Evolutionary conservation across 1,284 basidiomycete genomes (phyloP).

Genomic region (Moesziomyces aphidis): DNA sequence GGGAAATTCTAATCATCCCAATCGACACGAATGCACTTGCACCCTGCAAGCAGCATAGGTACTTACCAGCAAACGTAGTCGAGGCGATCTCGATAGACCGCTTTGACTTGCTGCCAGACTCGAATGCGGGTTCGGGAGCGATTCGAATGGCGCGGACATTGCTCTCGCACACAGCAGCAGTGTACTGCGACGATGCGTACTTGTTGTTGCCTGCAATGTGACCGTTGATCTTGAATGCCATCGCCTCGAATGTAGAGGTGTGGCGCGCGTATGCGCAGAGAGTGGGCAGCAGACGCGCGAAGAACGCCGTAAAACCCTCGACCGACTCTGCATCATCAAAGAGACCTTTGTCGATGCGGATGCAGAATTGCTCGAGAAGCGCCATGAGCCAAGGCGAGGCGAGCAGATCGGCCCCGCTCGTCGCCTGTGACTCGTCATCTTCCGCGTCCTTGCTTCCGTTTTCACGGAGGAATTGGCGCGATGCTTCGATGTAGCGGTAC

Average conservation of each 20-base stretch:
- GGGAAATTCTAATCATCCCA: constrained; percentile 48
- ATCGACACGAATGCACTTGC: constrained; percentile 4
- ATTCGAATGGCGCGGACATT: constrained; percentile 19
- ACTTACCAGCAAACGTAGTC: constrained; percentile 26
- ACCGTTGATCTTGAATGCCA: constrained; percentile 14
- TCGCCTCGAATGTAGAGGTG: constrained; percentile 9
- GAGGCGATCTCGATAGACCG: neutral
- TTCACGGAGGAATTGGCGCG: constrained; percentile 65
- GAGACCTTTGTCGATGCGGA: constrained; percentile 46
- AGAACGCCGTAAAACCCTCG: constrained; percentile 28
- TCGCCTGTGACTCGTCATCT: neutral
- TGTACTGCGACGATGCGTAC: constrained; percentile 2
- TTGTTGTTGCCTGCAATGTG: constrained; percentile 2
- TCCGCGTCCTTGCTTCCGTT: constrained; percentile 1
- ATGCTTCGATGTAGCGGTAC: constrained; percentile 85
- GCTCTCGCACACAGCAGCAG: constrained; percentile 7
- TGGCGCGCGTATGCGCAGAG: constrained; percentile 34
- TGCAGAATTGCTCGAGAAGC: constrained; percentile 52
- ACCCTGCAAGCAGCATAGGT: neutral
- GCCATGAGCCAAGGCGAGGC: constrained; percentile 50
- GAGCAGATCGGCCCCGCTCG: constrained; percentile 12
- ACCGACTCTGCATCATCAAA: constrained; percentile 24
- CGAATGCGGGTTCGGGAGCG: neutral
- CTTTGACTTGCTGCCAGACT: constrained; percentile 6
- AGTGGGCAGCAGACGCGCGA: constrained; percentile 40